A percentile compares a stretch with the other conserved stretches of the same genome.
phyloP scores from a whole-genome alignment of 441 rosid species.

The Gossypium davidsonii region DNA sequence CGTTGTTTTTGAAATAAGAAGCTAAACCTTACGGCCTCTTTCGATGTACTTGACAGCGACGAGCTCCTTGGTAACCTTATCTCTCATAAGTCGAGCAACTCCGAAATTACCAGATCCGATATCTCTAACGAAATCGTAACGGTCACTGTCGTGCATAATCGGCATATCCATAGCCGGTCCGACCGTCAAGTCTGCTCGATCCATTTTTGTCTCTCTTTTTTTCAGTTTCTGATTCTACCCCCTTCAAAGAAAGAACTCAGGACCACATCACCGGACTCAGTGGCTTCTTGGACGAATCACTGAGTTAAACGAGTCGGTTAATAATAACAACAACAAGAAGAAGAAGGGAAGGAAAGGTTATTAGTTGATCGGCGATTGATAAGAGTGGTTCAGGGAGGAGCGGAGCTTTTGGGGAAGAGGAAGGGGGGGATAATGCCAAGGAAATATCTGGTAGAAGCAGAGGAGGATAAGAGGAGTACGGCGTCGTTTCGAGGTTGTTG shows the following conservation, averaged over 20 bases:
- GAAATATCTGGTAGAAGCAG: slow-evolving; percentile 6
- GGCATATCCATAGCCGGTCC: slow-evolving; percentile 63
- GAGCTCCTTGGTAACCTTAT: slow-evolving; percentile 48
- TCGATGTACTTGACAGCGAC: slow-evolving; percentile 74
- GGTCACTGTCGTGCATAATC: slow-evolving; percentile 62
- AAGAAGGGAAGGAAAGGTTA: neutral
- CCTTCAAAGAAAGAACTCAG: neutral
- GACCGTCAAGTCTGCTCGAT: slow-evolving; percentile 49
- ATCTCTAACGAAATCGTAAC: slow-evolving; percentile 55
- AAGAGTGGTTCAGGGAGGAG: neutral
- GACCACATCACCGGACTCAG: slow-evolving; percentile 20
- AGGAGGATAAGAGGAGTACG: slow-evolving; percentile 17
- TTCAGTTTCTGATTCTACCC: neutral
- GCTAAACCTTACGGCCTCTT: slow-evolving; percentile 56
- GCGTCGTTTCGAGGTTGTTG: slow-evolving; percentile 16
- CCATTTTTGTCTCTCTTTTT: slow-evolving; percentile 26
- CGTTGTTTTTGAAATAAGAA: neutral
- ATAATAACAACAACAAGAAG: neutral
- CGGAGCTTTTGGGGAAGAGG: slow-evolving; percentile 9
- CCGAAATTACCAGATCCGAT: slow-evolving; percentile 69
- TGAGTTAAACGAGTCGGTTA: neutral
- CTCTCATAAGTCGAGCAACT: slow-evolving; percentile 57
- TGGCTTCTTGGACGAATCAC: neutral
- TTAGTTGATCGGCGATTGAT: slow-evolving; percentile 3
- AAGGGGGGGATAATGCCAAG: slow-evolving; percentile 5